A percentile compares a stretch with the other conserved stretches of the same genome.
These are phyloP conservation scores for Letharia lupina DNA, from an alignment of 495 filamentous ascomycete species.

Conservation along the genomic window DNA sequence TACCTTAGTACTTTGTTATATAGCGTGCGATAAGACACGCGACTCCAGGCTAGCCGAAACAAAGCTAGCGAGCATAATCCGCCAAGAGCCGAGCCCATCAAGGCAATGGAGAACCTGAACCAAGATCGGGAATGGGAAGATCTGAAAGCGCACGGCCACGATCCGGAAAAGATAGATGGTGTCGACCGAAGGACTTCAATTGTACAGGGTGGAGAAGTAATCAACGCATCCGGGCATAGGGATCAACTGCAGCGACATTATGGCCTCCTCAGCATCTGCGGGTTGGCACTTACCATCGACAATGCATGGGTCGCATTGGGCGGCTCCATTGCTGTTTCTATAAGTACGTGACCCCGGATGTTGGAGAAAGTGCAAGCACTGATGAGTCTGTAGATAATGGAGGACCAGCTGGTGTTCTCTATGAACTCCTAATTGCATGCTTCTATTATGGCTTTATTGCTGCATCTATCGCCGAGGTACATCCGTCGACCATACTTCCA, in stretches of 20 bases:
- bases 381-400: constrained; percentile 35
- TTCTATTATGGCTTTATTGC: constrained; percentile 46
- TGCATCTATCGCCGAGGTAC: constrained; percentile 51
- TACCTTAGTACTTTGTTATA: neutral
- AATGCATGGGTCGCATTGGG: constrained; percentile 55
- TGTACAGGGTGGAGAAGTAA: constrained; percentile 2
- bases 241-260: constrained; percentile 56
- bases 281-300: constrained; percentile 47
- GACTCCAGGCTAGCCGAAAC: neutral
- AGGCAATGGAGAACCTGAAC: neutral
- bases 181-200: constrained; percentile 9
- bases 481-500: neutral
- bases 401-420: constrained; percentile 43
- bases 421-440: constrained; percentile 46
- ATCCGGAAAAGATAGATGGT: constrained; percentile 10
- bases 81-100: neutral
- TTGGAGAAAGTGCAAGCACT: neutral
- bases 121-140: neutral
- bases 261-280: constrained; percentile 48
- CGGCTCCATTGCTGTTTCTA: constrained; percentile 36
- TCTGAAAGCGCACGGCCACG: neutral
- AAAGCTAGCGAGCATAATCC: neutral
- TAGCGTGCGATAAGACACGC: neutral
- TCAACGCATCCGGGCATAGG: constrained; percentile 50
- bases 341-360: constrained; percentile 18